Conservation (phyloP, 1,139 yeast species). For the Saccharomyces hybrid region DNA sequence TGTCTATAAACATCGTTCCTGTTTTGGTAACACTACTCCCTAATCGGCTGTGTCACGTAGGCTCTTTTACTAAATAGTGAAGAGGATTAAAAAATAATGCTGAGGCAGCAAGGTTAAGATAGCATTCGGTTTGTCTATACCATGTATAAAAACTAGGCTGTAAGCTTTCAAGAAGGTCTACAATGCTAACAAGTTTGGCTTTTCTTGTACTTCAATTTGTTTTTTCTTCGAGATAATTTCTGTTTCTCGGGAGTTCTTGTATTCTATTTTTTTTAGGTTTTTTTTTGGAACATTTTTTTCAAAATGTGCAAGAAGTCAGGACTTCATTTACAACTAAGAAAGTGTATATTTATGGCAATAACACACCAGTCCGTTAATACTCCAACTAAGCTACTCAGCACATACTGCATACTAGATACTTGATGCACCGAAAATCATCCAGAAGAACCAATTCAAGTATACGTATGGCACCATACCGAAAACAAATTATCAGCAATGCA, state of each 20-base stretch:
- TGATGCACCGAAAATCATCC: not conserved
- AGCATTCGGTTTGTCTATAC: not conserved
- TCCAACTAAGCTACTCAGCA: not conserved
- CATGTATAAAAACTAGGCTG: not conserved
- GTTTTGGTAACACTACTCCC: not conserved
- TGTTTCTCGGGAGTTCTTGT: not conserved
- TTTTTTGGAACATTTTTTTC: not conserved
- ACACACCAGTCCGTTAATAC: not conserved
- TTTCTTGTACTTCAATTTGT: not conserved
- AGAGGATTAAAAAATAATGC: not conserved
- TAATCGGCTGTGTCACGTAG: not conserved
- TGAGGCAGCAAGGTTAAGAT: not conserved
- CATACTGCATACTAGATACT: not conserved
- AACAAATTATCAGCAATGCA: slow-evolving; percentile 11
- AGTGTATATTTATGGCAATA: too few species aligned
- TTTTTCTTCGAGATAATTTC: not conserved
- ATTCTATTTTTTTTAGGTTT: not conserved
- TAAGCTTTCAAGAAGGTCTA: not conserved
- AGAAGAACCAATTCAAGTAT: not conserved
- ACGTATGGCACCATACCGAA: slow-evolving; percentile 22
- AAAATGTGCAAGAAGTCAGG: not conserved
- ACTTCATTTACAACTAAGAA: not conserved
- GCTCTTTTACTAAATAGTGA: not conserved
- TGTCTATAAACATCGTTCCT: not conserved
- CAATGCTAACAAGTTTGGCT: not conserved